Conservation (phyloP, 129 eudicot genomes). For the Flaveria ramosissima region DNA sequence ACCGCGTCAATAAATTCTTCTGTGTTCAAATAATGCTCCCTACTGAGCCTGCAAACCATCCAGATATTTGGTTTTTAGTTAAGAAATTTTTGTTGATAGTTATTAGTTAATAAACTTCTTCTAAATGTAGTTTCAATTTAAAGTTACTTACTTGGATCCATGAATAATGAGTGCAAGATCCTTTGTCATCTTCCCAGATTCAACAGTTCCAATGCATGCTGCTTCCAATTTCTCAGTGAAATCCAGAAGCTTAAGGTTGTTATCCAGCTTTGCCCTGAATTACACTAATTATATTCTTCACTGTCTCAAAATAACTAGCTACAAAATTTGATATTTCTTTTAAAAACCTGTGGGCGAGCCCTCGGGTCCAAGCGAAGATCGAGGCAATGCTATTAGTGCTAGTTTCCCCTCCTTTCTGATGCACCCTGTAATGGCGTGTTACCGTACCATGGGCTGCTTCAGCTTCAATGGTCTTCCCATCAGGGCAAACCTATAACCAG, state of each 20-base stretch:
- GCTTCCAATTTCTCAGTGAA: constrained; percentile 87
- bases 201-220: constrained; percentile 77
- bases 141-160: constrained; percentile 64
- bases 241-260: constrained; percentile 65
- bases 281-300: constrained; percentile 6
- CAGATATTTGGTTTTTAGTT: background rate
- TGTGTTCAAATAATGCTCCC: constrained; percentile 61
- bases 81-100: background rate
- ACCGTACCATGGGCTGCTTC: background rate
- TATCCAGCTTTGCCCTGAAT: constrained; percentile 80
- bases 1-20: constrained; percentile 65
- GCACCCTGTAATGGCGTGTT: background rate
- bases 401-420: background rate
- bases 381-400: constrained; percentile 49
- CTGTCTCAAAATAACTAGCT: background rate
- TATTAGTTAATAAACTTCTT: background rate
- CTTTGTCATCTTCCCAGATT: constrained; percentile 93
- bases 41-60: constrained; percentile 33
- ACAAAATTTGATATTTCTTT: too few relatives aligned
- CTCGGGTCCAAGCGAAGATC: constrained; percentile 96
- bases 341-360: constrained; percentile 85
- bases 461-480: background rate
- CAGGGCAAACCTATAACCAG: background rate
- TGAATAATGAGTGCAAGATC: constrained; percentile 91
- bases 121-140: background rate